Percentiles rank a stretch among this genome's conserved stretches.
Evolutionary conservation across 1,139 yeast genomes (phyloP).

Genomic region (Saccharomyces hybrid): DNA sequence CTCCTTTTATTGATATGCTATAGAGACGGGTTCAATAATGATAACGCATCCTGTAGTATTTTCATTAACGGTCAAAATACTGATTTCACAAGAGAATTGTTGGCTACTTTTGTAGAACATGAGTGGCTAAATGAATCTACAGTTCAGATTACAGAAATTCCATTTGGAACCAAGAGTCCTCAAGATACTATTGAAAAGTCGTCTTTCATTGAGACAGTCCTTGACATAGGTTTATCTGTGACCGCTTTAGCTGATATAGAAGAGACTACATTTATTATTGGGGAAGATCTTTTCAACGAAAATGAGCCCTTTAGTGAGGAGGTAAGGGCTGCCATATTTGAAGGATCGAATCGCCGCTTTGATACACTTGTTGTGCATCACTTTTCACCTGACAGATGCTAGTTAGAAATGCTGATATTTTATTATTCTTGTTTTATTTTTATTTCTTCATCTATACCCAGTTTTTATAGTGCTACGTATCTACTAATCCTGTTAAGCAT

Average conservation of each 20-base stretch:
- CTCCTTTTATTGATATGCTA: slow-evolving; percentile 19
- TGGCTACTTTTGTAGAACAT: slow-evolving; percentile 12
- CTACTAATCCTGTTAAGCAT: not conserved
- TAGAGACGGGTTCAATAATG: slow-evolving; percentile 11
- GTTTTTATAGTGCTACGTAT: not conserved
- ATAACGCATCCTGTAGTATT: slow-evolving; percentile 14
- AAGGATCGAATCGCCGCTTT: slow-evolving; percentile 21
- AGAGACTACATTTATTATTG: slow-evolving; percentile 24
- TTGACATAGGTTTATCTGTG: slow-evolving; percentile 11
- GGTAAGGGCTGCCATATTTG: slow-evolving; percentile 15
- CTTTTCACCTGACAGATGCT: slow-evolving; percentile 4
- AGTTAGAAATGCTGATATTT: not conserved
- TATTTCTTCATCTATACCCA: not conserved
- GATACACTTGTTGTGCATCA: slow-evolving; percentile 23
- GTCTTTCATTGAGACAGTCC: slow-evolving; percentile 18
- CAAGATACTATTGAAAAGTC: slow-evolving; percentile 3
- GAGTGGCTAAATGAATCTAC: slow-evolving; percentile 17
- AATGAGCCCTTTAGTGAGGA: slow-evolving; percentile 21
- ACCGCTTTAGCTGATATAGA: slow-evolving; percentile 16
- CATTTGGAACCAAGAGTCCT: slow-evolving; percentile 7
- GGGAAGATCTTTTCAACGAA: slow-evolving; percentile 18
- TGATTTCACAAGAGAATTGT: slow-evolving; percentile 14
- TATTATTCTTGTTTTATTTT: not conserved
- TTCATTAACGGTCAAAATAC: slow-evolving; percentile 18
- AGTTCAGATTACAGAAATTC: slow-evolving; percentile 10